Base-by-base conservation (phyloP, 2,329 filamentous ascomycete species). In the Trichoderma aggressivum region DNA sequence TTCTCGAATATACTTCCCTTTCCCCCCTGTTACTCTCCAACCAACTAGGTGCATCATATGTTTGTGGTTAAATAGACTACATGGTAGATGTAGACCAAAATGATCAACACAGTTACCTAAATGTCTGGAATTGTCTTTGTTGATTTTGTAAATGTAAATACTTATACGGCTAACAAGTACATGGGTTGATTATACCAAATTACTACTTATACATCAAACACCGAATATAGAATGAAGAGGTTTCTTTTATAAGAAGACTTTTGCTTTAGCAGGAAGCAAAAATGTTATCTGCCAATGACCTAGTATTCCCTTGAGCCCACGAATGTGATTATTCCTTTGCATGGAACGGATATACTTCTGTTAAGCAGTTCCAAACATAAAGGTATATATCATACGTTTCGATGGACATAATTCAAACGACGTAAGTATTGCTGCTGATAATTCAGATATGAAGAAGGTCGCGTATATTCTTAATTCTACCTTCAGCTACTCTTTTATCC, bases 371-470 rank as follows among this genome's bases (percentile, higher is more conserved):
- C 18, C 18, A 43, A 16, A 43, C 18, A 43, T 43, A n/a, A 10
- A 43, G 3, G 1, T 4, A 43, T 1, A n/a, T 10, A 7, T 43
- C 16, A n/a, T 43, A 43, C 8, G 1, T 10, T 0, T 2, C n/a
- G 18, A 43, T 43, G n/a, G 18, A 43, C 39, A 43, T 43, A 1
- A 7, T n/a, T n/a, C 18, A n/a, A 43, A 43, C 39, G 7, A n/a
- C n/a, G 7, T n/a, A 2, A 43, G 3, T 7, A 43, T n/a, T 10
- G 39, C 18, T 43, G 0, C 18, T 43, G 2, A 43, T 43, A n/a
- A 10, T 43, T 3, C 16, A 43, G 39, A 43, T 43, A n/a, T n/a
- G 16, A 43, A n/a, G 39, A 43, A 43, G 7, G 7, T n/a, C n/a
- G n/a, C 16, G 3, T 16, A 43, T n/a, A n/a, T 7, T 4, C 39